Base-by-base conservation (phyloP, 192 early-diverging fungal genomes). In the Mortierella alpina region DNA sequence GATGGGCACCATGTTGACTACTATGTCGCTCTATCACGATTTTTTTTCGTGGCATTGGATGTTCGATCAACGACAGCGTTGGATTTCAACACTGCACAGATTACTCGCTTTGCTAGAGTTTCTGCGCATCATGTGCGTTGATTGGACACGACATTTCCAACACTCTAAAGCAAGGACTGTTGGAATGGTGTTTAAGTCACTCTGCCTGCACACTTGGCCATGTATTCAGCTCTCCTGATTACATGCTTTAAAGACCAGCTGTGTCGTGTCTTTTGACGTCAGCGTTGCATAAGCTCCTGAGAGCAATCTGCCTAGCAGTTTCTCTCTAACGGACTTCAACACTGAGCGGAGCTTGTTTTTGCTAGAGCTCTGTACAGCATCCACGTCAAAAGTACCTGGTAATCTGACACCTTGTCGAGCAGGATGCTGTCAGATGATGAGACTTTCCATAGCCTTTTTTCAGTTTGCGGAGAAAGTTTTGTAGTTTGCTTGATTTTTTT, bases 351-450 rank as follows among this genome's bases (percentile, higher is more conserved):
- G 50, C 61, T 40, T 59, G 72, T 62, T 40, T 54, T 74, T 66
- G 72, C 59, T 53, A 74, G 64, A 41, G 6, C 42, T 74, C 64
- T 66, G 51, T 45, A 17, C 57, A 14, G 72, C 58, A 53, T 67
- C 64, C 58, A 11, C 57, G 57, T 66, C 39, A 59, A 42, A 65
- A 51, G 63, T 74, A 51, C 72, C 51, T 54, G 72, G 54, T 49
- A 74, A 54, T 74, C 64, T 66, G 72, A 74, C 72, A 59, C 13
- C 17, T 22, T 59, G 44, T 67, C 72, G 56, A 74, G 64, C 72
- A 66, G 57, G 72, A 61, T 20, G 31, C 14, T 74, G 72, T 67
- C 64, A 59, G 64, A 66, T 55, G 51, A 18, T 73, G 63, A 74
- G 63, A 73, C 63, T 65, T 65, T 49, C 70, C 52, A n/a, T n/a